Evolutionary conservation across 2,329 filamentous ascomycete species (phyloP), one percentile per base, ranked within the genome.

Genomic region (Xylaria sp.): DNA sequence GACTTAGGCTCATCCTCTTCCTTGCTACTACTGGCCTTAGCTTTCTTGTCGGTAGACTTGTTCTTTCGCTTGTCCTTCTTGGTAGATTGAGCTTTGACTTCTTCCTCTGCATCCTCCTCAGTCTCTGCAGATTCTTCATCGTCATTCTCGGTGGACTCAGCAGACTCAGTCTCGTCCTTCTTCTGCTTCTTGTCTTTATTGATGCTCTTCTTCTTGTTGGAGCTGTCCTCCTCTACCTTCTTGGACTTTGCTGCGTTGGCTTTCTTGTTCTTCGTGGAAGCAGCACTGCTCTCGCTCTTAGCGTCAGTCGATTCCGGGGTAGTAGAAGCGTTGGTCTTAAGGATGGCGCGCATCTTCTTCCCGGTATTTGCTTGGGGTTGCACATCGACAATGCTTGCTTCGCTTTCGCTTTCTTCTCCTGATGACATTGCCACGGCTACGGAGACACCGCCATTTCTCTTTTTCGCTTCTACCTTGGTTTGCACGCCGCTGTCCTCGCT

Each of bases 291-390:
- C 50, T 66, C 64, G 12, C 53, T 50, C n/a, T 57, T 46, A 15
- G 33, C 38, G 3, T 9, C 33, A 23, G 64, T 60, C 3, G 56
- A 55, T 2, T 57, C 61, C 28, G 50, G 37, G 40, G 57, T 50
- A 6, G 28, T 2, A 28, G 23, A 33, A n/a, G 8, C 21, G 15
- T n/a, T 59, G 5, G 45, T 17, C 47, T 68, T 57, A 45, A 45
- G 42, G 25, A 45, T 45, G 42, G 7, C 21, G 14, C 15, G 53
- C 14, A 38, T 9, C 38, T 57, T 63, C 28, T 68, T 58, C 17
- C 49, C 37, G 47, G 67, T 57, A 8, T 71, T 72, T n/a, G 66
- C 66, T 60, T 67, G 66, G 21, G 45, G 11, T 14, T 37, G 62
- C 1, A 53, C 28, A 23, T 60, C 23, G 17, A 63, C n/a, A 21